Conservation (phyloP, 2,329 filamentous ascomycete species). For the Neurospora sp. region DNA sequence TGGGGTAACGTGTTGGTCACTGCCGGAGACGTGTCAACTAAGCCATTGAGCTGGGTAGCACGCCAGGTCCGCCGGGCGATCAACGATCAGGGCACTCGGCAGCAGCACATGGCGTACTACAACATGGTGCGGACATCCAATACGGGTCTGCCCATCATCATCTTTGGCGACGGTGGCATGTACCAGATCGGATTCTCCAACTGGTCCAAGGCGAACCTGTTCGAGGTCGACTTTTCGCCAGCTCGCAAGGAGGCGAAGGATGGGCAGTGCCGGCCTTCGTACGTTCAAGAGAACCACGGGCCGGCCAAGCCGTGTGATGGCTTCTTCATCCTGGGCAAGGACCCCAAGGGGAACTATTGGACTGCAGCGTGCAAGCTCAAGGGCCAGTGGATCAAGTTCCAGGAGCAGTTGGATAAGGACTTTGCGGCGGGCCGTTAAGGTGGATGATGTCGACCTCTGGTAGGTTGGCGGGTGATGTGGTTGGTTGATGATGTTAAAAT, state of each 20-base stretch:
- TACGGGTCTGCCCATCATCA: conserved; percentile 17
- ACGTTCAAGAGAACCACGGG: conserved; percentile 20
- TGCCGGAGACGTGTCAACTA: conserved; percentile 17
- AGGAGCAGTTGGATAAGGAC: conserved; percentile 11
- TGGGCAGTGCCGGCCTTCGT: conserved; percentile 12
- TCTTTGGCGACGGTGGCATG: conserved; percentile 25
- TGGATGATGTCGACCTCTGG: neutral
- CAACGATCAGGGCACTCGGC: conserved; percentile 22
- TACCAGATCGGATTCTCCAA: conserved; percentile 23
- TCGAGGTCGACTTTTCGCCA: conserved; percentile 20
- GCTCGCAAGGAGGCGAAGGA: conserved; percentile 9
- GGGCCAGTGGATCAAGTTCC: conserved; percentile 18
- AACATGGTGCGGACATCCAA: conserved; percentile 17
- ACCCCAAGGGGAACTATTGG: conserved; percentile 22
- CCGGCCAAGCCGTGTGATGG: conserved; percentile 17
- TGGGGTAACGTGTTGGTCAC: conserved; percentile 17
- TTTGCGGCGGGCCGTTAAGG: neutral
- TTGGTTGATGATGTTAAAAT: neutral
- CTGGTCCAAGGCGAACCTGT: conserved; percentile 23
- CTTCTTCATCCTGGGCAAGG: conserved; percentile 22
- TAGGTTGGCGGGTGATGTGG: neutral
- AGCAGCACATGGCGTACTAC: conserved; percentile 27
- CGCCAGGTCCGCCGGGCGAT: conserved; percentile 21
- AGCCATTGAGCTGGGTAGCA: conserved; percentile 23
- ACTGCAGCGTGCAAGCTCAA: conserved; percentile 18